Evolutionary conservation across 2,329 filamentous ascomycete species (phyloP).

Genomic region (Colletotrichum destructivum): DNA sequence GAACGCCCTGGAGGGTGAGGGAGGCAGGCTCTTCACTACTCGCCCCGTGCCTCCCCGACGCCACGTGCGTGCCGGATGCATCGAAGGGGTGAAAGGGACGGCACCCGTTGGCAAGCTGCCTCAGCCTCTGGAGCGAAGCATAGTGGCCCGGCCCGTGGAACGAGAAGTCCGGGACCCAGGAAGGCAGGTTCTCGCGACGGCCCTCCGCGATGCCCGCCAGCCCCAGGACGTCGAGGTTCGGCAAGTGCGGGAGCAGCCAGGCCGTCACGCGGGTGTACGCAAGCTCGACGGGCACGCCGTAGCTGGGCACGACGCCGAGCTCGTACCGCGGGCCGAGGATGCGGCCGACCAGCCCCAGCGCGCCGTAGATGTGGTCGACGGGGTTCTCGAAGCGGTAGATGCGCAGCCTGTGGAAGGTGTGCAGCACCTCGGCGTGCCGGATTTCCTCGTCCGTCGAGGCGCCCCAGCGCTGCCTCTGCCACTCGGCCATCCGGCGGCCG

Average conservation of each 20-base stretch:
- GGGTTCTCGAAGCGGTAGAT: constrained; percentile 24
- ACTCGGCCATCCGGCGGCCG: background rate
- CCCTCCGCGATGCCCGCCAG: constrained; percentile 16
- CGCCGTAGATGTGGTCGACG: constrained; percentile 21
- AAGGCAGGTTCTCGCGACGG: constrained; percentile 12
- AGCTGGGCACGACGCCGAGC: background rate
- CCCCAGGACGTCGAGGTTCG: constrained; percentile 30
- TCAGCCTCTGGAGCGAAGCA: constrained; percentile 19
- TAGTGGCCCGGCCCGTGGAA: constrained; percentile 4
- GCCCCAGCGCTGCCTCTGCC: constrained; percentile 28
- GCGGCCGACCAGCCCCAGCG: constrained; percentile 19
- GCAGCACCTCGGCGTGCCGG: constrained; percentile 19
- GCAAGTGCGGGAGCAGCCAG: constrained; percentile 17
- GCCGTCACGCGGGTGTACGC: constrained; percentile 18
- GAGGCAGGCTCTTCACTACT: background rate
- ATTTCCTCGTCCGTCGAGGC: constrained; percentile 19
- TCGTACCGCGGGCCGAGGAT: constrained; percentile 16
- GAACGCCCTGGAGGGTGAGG: background rate
- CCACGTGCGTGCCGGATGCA: background rate
- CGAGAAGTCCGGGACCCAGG: constrained; percentile 32
- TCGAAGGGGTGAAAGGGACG: background rate
- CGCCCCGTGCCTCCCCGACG: background rate
- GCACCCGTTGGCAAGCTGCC: background rate
- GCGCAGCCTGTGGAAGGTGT: constrained; percentile 27
- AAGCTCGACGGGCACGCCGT: constrained; percentile 7